A percentile compares a stretch with the other conserved stretches of the same genome.
phyloP scores from a whole-genome alignment of 2,329 filamentous ascomycete species.

The Xylariaceae sp. region DNA sequence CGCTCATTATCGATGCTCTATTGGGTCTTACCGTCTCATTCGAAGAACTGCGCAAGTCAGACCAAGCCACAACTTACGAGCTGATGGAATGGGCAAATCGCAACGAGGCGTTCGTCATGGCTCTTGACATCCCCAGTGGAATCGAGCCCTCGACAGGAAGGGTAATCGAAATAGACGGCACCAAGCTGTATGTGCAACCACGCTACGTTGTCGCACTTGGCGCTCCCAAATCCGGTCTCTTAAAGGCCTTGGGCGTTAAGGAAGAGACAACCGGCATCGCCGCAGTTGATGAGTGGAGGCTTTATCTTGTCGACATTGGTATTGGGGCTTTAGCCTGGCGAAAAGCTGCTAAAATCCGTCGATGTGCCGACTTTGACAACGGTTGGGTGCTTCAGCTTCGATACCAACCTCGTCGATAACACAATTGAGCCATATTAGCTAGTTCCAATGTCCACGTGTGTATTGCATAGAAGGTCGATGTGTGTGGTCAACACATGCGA shows the following conservation, averaged over 20 bases:
- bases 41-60: conserved; percentile 76
- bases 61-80: conserved; percentile 79
- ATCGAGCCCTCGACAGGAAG: conserved; percentile 73
- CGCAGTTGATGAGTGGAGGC: conserved; percentile 62
- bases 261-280: conserved; percentile 43
- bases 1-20: conserved; percentile 65
- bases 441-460: too few species aligned
- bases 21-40: conserved; percentile 83
- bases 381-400: conserved; percentile 75
- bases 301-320: conserved; percentile 84
- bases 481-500: too few species aligned
- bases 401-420: conserved; percentile 33
- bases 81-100: conserved; percentile 93
- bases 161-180: conserved; percentile 63
- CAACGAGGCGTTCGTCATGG: conserved; percentile 73
- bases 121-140: conserved; percentile 87
- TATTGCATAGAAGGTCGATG: too few species aligned
- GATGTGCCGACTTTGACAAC: conserved; percentile 82
- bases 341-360: conserved; percentile 72
- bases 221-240: conserved; percentile 76
- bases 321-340: conserved; percentile 78
- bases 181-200: conserved; percentile 72
- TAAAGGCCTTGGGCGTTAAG: conserved; percentile 66
- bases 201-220: conserved; percentile 81
- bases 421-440: too few species aligned